Conservation (phyloP, 805 yeast species). For the Torulaspora microellipsoides region DNA sequence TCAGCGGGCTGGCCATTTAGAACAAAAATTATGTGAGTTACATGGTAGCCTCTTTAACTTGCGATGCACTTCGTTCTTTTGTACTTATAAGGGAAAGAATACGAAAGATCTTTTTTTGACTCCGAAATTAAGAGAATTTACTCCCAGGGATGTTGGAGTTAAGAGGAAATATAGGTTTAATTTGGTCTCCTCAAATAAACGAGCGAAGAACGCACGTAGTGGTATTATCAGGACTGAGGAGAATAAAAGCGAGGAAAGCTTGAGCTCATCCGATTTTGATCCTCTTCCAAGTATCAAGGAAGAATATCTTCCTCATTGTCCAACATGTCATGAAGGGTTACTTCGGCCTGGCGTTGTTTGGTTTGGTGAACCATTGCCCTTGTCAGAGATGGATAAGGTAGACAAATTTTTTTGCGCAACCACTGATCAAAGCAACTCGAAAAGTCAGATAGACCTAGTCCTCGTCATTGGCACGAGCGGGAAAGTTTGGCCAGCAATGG, state of each 20-base stretch:
- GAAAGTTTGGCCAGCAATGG: slow-evolving; percentile 86
- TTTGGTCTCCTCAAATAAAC: slow-evolving; percentile 11
- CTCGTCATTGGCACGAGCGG: slow-evolving; percentile 85
- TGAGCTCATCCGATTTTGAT: slow-evolving; percentile 41
- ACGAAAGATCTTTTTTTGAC: slow-evolving; percentile 58
- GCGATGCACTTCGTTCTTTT: slow-evolving; percentile 70
- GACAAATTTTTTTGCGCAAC: slow-evolving; percentile 57
- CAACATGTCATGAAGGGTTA: slow-evolving; percentile 59
- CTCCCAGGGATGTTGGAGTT: slow-evolving; percentile 12
- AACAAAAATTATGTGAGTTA: slow-evolving; percentile 52
- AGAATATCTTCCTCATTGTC: slow-evolving; percentile 67
- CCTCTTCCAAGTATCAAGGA: slow-evolving; percentile 48
- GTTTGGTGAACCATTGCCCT: slow-evolving; percentile 87
- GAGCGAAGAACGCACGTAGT: slow-evolving; percentile 2
- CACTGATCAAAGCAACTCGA: slow-evolving; percentile 10
- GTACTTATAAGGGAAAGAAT: slow-evolving; percentile 54
- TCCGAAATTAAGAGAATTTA: slow-evolving; percentile 41
- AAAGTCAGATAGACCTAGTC: slow-evolving; percentile 55
- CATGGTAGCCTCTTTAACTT: slow-evolving; percentile 77
- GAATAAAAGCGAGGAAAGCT: slow-evolving; percentile 1
- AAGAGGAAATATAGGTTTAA: slow-evolving; percentile 6
- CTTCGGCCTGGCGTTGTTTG: slow-evolving; percentile 89
- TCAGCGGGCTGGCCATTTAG: slow-evolving; percentile 58
- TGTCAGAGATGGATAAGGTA: slow-evolving; percentile 55
- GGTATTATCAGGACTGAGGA: slow-evolving; percentile 1